phyloP scores from a whole-genome alignment of 768 basidiomycete genomes.

The Obba rivulosa region DNA sequence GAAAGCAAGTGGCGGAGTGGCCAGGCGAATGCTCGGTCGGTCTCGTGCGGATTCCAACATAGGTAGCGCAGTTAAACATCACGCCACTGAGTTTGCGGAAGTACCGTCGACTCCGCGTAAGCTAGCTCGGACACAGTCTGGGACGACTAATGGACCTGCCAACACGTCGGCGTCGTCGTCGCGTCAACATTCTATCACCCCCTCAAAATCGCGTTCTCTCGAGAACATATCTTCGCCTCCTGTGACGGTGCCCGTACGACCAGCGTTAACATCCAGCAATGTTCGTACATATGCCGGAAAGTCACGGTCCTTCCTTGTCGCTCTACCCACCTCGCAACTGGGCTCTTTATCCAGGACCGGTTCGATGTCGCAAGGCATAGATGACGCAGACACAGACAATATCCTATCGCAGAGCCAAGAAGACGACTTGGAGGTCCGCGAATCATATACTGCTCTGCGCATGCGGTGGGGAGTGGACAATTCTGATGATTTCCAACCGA shows the following conservation, averaged over 20 bases:
- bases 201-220: conserved; percentile 10
- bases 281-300: conserved; percentile 69
- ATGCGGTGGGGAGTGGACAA: conserved; percentile 78
- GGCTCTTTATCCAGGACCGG: conserved; percentile 2
- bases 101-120: conserved; percentile 15
- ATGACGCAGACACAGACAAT: conserved; percentile 2
- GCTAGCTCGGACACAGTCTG: conserved; percentile 9
- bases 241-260: conserved; percentile 13
- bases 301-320: conserved; percentile 76
- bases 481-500: conserved; percentile 51
- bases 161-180: conserved; percentile 10
- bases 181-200: conserved; percentile 6
- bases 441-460: conserved; percentile 72
- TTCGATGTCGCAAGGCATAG: conserved; percentile 6
- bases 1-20: conserved; percentile 23
- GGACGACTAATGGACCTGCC: conserved; percentile 14
- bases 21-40: conserved; percentile 69
- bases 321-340: conserved; percentile 38
- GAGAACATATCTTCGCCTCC: conserved; percentile 19
- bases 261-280: conserved; percentile 26
- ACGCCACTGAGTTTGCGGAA: conserved; percentile 2
- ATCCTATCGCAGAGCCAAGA: conserved; percentile 26
- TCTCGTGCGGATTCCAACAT: conserved; percentile 57
- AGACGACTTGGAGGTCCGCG: conserved; percentile 44
- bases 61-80: conserved; percentile 20